Evolutionary conservation across 1,284 basidiomycete genomes (phyloP).

Genomic region (Heterobasidion occidentale): DNA sequence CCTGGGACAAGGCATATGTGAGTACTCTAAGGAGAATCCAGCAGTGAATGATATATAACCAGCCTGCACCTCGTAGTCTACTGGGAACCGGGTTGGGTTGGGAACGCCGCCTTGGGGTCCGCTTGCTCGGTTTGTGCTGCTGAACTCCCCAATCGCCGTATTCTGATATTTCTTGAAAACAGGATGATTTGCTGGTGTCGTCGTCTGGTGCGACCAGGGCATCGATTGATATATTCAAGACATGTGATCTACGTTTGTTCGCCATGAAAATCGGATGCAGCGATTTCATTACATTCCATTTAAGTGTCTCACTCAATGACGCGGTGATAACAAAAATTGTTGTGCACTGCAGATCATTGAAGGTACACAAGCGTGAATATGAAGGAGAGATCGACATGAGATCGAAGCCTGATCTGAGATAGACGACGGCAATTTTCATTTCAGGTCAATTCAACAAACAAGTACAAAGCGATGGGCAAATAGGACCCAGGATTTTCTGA

Average conservation of each 20-base stretch:
- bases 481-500: neutral
- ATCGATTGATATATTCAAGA: slow-evolving; percentile 25
- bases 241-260: neutral
- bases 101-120: slow-evolving; percentile 48
- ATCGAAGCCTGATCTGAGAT: neutral
- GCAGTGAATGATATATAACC: neutral
- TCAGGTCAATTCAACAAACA: slow-evolving; percentile 4
- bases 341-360: no score
- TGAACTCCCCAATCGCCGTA: neutral
- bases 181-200: slow-evolving; percentile 28
- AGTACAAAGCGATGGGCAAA: slow-evolving; percentile 4
- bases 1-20: slow-evolving; percentile 31
- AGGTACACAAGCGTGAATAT: neutral
- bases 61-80: slow-evolving; percentile 26
- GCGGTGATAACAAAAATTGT: no score
- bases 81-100: slow-evolving; percentile 62
- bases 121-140: slow-evolving; percentile 37
- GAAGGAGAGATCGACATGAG: neutral
- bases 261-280: neutral
- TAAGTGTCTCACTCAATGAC: no score
- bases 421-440: neutral
- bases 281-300: no score
- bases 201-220: slow-evolving; percentile 20
- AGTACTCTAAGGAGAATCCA: slow-evolving; percentile 1
- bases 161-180: neutral